Base-by-base conservation (phyloP, 768 basidiomycete species). In the Suillus fuscotomentosus region DNA sequence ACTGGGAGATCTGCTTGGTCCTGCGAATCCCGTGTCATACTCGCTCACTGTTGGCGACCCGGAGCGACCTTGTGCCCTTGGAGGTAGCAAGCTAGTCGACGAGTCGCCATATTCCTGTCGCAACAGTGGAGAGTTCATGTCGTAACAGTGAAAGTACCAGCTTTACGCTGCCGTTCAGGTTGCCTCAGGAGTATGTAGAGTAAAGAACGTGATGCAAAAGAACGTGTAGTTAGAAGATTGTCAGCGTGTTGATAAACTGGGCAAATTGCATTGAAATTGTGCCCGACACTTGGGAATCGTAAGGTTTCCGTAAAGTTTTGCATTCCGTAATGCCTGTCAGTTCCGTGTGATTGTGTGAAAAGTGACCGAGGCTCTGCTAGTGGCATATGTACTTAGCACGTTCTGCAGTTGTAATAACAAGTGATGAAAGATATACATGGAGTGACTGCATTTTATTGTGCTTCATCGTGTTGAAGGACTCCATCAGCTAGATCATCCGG, bases 401-500 rank as follows among this genome's bases (percentile, higher is more conserved):
- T 57, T 17, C 38, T 57, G 56, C 55, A 56, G 14, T 20, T 17
- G 36, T 54, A 57, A 5, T 24, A 13, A 42, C 39, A 59, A 20
- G 17, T 17, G 17, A 42, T 7, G 17, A 59, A 27, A 39, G 56
- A 39, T 39, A 57, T 41, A 57, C 38, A 54, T 22, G n/a, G 17
- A 38, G 20, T 36, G 54, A 60, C 55, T 38, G 38, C n/a, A 39
- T 39, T 22, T 57, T 5, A 63, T 43, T 60, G 14, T 42, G 61
- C 61, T 27, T 60, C 50, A 57, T 75, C 73, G 61, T 65, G 72
- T 14, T 43, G 70, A 53, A 48, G 34, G 43, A 83, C 68, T 3
- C 73, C 76, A 5, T 53, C 47, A 20, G 72, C 73, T 6, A 92
- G 77, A 5, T 81, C 78, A 3, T 85, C 83, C 1, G 90, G 81